Percentiles rank a stretch among this genome's conserved stretches.
These are phyloP conservation scores for Gillenia trifoliata DNA, from an alignment of 306 rosid genomes.

Conservation along the genomic window DNA sequence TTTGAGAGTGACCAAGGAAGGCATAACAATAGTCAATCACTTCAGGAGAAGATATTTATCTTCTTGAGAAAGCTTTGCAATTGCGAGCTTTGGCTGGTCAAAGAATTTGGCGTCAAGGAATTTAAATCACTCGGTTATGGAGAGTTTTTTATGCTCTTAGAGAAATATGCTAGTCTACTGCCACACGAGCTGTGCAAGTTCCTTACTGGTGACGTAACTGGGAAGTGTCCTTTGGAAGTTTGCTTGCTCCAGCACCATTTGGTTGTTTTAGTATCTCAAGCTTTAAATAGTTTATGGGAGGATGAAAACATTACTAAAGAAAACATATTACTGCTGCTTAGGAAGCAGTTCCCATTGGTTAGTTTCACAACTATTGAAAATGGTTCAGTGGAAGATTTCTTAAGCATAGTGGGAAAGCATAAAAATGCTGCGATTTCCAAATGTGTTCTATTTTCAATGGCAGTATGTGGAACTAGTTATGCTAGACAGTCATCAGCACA, in stretches of 20 bases:
- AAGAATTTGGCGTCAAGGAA: slow-evolving; percentile 57
- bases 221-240: slow-evolving; percentile 45
- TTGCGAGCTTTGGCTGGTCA: slow-evolving; percentile 71
- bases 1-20: slow-evolving; percentile 44
- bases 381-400: slow-evolving; percentile 53
- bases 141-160: slow-evolving; percentile 59
- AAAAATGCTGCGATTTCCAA: slow-evolving; percentile 40
- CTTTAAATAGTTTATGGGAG: slow-evolving; percentile 58
- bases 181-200: slow-evolving; percentile 52
- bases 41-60: slow-evolving; percentile 28
- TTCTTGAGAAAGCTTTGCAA: slow-evolving; percentile 53
- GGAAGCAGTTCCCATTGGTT: slow-evolving; percentile 69
- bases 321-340: slow-evolving; percentile 53
- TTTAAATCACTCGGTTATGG: slow-evolving; percentile 76
- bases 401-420: slow-evolving; percentile 42
- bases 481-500: slow-evolving; percentile 33
- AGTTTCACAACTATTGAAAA: slow-evolving; percentile 45
- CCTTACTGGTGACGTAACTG: slow-evolving; percentile 34
- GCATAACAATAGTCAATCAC: slow-evolving; percentile 23
- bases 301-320: slow-evolving; percentile 41
- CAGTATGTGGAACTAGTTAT: slow-evolving; percentile 40
- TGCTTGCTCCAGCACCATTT: slow-evolving; percentile 63
- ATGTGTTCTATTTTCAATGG: slow-evolving; percentile 61
- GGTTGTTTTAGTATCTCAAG: slow-evolving; percentile 65
- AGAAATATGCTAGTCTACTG: slow-evolving; percentile 47